Percentiles rank a stretch among this genome's conserved stretches.
phyloP scores from a whole-genome alignment of 176 grass and related monocot genomes.

The Juncus effusus region DNA sequence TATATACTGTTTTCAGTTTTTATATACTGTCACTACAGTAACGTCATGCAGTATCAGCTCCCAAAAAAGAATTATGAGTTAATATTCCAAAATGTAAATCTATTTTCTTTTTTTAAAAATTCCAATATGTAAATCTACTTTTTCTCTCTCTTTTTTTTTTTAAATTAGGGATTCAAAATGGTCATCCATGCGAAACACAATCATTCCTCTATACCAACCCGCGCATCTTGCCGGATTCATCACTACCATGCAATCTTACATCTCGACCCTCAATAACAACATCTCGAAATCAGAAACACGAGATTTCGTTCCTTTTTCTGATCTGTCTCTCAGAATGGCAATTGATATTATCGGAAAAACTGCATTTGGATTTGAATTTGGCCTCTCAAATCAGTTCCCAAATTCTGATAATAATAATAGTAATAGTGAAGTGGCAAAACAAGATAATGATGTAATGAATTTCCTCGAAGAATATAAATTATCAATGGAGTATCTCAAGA shows the following conservation, averaged over 20 bases:
- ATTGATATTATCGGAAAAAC: constrained; percentile 86
- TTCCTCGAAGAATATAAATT: constrained; percentile 64
- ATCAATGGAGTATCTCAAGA: constrained; percentile 70
- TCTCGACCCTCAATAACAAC: constrained; percentile 30
- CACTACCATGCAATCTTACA: constrained; percentile 73
- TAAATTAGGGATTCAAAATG: constrained; percentile 58
- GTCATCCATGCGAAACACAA: constrained; percentile 77
- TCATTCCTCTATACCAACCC: constrained; percentile 86
- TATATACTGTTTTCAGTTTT: no score
- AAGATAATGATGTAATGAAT: constrained; percentile 38
- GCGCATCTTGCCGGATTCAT: constrained; percentile 57
- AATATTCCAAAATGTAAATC: background rate
- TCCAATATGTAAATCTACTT: no score
- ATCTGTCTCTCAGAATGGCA: constrained; percentile 59
- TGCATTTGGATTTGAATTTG: constrained; percentile 82
- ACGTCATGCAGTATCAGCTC: no score
- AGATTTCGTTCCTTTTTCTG: constrained; percentile 61
- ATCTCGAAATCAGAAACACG: constrained; percentile 37
- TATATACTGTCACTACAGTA: no score
- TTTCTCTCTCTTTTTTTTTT: background rate
- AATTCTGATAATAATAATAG: background rate
- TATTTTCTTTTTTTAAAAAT: no score
- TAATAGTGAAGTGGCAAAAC: background rate
- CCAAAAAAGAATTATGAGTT: background rate
- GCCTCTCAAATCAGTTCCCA: constrained; percentile 33